Evolutionary conservation across 495 filamentous ascomycete species (phyloP).

Genomic region (Xylaria palmicola): DNA sequence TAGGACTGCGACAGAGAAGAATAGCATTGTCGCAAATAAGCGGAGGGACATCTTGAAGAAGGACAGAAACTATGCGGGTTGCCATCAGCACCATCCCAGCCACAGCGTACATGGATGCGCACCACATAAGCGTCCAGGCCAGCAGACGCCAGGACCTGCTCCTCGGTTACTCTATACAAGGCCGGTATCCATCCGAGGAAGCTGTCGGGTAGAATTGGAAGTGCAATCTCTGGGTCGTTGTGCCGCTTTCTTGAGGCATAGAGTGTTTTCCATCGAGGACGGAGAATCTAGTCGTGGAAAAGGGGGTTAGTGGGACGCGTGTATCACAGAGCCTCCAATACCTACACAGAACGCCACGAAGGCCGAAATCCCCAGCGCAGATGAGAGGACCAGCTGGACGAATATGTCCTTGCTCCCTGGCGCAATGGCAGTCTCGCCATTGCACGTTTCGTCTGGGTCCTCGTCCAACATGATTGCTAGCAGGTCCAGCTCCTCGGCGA

Average conservation of each 20-base stretch:
- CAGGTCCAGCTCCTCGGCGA: conserved; percentile 2
- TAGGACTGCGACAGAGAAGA: conserved; percentile 77
- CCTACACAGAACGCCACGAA: conserved; percentile 56
- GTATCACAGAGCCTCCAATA: background rate
- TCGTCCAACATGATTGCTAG: conserved; percentile 14
- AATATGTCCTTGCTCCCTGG: conserved; percentile 42
- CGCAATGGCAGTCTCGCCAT: conserved; percentile 30
- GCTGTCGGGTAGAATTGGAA: conserved; percentile 81
- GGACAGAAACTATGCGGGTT: conserved; percentile 65
- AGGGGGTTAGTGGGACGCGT: conserved; percentile 22
- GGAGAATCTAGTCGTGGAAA: conserved; percentile 54
- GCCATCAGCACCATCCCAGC: background rate
- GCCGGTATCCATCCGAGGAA: conserved; percentile 94
- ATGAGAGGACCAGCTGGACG: conserved; percentile 54
- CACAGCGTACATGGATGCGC: conserved; percentile 32
- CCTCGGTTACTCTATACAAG: conserved; percentile 83
- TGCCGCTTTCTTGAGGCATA: conserved; percentile 86
- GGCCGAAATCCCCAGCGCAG: conserved; percentile 49
- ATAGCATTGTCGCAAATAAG: conserved; percentile 72
- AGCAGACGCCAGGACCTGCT: conserved; percentile 85
- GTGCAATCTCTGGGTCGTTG: conserved; percentile 61
- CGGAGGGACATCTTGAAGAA: conserved; percentile 94
- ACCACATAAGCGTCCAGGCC: conserved; percentile 95
- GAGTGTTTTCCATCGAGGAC: conserved; percentile 87
- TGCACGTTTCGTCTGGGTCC: conserved; percentile 23